phyloP scores from a whole-genome alignment of 148 eudicot species.

The Oxyria digyna region DNA sequence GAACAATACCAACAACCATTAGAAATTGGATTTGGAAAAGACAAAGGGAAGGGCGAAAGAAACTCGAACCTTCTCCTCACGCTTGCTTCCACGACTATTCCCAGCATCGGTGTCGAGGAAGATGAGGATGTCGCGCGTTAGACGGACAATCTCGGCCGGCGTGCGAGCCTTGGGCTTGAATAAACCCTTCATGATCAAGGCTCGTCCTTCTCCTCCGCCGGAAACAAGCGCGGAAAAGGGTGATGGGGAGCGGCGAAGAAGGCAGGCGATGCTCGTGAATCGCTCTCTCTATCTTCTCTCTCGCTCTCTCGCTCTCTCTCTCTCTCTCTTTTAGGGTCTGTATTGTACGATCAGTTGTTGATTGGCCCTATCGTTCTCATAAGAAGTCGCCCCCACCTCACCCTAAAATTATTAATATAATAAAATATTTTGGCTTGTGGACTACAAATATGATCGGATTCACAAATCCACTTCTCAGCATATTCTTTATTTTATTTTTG shows the following conservation, averaged over 20 bases:
- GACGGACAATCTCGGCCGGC: constrained; percentile 72
- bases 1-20: neutral
- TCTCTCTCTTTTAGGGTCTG: constrained; percentile 4
- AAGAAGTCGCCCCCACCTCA: neutral
- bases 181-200: constrained; percentile 42
- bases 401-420: no score
- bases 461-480: no score
- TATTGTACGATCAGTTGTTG: neutral
- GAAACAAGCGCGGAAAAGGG: no score
- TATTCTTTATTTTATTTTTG: no score
- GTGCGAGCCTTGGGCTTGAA: constrained; percentile 91
- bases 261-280: constrained; percentile 13
- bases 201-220: constrained; percentile 14
- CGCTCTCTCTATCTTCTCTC: neutral
- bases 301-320: constrained; percentile 1
- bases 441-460: no score
- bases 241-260: constrained; percentile 11
- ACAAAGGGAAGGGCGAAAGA: neutral
- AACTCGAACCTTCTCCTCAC: constrained; percentile 70
- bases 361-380: neutral
- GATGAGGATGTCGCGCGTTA: constrained; percentile 59
- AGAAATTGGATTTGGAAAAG: neutral
- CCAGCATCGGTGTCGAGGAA: constrained; percentile 24
- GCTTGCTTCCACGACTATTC: constrained; percentile 50
- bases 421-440: no score